Conservation (phyloP, 257 asterid genomes). For the Solanum verrucosum region DNA sequence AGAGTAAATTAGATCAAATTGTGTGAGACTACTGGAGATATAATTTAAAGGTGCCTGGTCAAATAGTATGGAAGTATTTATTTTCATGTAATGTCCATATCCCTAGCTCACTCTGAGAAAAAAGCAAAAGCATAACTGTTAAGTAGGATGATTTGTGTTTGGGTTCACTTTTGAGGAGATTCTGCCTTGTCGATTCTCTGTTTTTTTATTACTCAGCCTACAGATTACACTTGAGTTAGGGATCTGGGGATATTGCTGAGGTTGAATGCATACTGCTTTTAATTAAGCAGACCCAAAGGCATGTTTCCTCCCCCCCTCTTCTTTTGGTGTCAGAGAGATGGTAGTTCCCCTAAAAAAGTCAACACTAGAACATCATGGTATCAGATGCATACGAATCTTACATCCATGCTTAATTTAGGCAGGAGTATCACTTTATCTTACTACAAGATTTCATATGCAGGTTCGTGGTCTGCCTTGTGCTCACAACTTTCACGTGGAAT, state of each 20-base stretch:
- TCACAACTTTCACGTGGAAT: slow-evolving; percentile 93
- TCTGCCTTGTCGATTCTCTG: neutral
- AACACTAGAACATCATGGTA: neutral
- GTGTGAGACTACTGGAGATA: neutral
- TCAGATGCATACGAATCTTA: neutral
- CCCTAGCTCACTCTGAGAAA: neutral
- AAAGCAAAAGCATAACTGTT: neutral
- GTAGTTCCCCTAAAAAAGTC: neutral
- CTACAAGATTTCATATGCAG: slow-evolving; percentile 25
- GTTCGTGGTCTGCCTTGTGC: slow-evolving; percentile 99
- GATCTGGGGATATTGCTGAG: neutral
- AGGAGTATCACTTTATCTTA: neutral
- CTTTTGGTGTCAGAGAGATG: neutral
- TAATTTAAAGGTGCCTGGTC: neutral
- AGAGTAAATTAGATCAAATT: neutral
- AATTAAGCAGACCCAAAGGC: neutral
- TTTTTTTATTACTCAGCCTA: neutral
- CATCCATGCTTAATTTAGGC: neutral
- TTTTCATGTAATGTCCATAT: neutral
- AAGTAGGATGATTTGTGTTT: neutral
- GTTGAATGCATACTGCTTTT: neutral
- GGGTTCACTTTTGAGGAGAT: neutral
- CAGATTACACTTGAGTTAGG: neutral
- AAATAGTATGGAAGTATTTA: neutral
- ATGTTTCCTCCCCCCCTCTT: neutral